phyloP scores from a whole-genome alignment of 2,329 filamentous ascomycete species.

The Fusarium drepaniforme region DNA sequence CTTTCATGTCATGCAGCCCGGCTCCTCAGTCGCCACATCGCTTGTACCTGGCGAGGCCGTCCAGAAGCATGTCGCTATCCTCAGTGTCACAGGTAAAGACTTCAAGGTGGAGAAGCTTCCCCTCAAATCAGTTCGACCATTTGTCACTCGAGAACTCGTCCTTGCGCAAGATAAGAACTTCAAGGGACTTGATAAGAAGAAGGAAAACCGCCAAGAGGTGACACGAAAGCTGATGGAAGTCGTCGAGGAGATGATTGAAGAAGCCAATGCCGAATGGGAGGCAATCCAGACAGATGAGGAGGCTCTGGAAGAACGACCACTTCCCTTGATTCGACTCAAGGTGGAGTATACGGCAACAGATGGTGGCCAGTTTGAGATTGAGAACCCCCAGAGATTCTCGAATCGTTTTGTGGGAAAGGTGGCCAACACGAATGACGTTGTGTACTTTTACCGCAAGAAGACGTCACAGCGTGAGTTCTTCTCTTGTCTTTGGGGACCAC shows the following conservation, averaged over 20 bases:
- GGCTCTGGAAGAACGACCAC: slow-evolving; percentile 71
- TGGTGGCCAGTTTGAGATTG: slow-evolving; percentile 87
- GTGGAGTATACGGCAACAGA: slow-evolving; percentile 91
- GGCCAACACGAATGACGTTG: slow-evolving; percentile 93
- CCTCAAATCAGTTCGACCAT: slow-evolving; percentile 90
- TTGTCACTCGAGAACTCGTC: slow-evolving; percentile 86
- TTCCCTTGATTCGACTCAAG: slow-evolving; percentile 88
- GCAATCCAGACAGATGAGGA: slow-evolving; percentile 77
- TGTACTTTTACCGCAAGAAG: slow-evolving; percentile 94
- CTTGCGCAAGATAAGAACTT: slow-evolving; percentile 82
- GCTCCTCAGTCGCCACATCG: slow-evolving; percentile 95
- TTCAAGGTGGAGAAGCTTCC: slow-evolving; percentile 86
- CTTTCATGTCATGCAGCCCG: slow-evolving; percentile 97
- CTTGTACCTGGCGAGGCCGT: slow-evolving; percentile 90
- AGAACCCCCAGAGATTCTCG: slow-evolving; percentile 96
- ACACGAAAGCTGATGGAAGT: slow-evolving; percentile 81
- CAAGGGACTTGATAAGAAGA: slow-evolving; percentile 81
- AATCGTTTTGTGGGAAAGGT: slow-evolving; percentile 92
- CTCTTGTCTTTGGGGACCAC: rapidly evolving
- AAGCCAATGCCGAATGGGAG: slow-evolving; percentile 86
- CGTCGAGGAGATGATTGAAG: slow-evolving; percentile 87
- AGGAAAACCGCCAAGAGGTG: slow-evolving; percentile 85
- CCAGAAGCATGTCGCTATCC: slow-evolving; percentile 88
- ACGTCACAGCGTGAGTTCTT: slow-evolving; percentile 55
- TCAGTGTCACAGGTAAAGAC: slow-evolving; percentile 85